Percentiles rank a stretch among this genome's conserved stretches.
phyloP scores from a whole-genome alignment of 78 protist genomes.

The Fonticula alba region DNA sequence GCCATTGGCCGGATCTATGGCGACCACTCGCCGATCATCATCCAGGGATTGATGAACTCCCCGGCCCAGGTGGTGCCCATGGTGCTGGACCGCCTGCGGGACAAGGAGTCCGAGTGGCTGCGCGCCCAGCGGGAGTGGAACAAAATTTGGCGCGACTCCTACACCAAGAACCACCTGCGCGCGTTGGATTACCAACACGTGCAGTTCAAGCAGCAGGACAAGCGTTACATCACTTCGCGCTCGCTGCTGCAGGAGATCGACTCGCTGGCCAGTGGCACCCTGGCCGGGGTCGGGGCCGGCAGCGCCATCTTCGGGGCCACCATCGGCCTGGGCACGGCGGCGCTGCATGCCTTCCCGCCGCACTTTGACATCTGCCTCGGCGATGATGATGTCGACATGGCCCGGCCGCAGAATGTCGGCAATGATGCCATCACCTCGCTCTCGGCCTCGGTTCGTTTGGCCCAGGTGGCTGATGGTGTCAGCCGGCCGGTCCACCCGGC shows the following conservation, averaged over 20 bases:
- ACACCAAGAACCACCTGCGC: slow-evolving; percentile 45
- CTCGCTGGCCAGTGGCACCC: neutral
- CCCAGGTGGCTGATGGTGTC: no score
- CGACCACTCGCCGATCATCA: slow-evolving; percentile 8
- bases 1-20: slow-evolving; percentile 24
- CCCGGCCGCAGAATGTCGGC: no score
- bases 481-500: no score
- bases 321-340: neutral
- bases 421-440: no score
- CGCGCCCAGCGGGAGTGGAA: slow-evolving; percentile 44
- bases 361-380: neutral
- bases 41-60: slow-evolving; percentile 23
- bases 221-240: slow-evolving; percentile 1
- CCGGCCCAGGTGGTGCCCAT: slow-evolving; percentile 51
- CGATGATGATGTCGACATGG: no score
- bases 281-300: neutral
- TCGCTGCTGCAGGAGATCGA: neutral
- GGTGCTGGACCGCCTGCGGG: slow-evolving; percentile 43
- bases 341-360: neutral
- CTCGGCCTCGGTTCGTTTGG: no score
- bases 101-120: slow-evolving; percentile 39
- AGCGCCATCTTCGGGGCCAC: neutral
- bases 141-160: slow-evolving; percentile 58
- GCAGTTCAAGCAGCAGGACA: slow-evolving; percentile 36
- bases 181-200: slow-evolving; percentile 46